Conservation (phyloP, 805 yeast species). For the Spathaspora girioi region DNA sequence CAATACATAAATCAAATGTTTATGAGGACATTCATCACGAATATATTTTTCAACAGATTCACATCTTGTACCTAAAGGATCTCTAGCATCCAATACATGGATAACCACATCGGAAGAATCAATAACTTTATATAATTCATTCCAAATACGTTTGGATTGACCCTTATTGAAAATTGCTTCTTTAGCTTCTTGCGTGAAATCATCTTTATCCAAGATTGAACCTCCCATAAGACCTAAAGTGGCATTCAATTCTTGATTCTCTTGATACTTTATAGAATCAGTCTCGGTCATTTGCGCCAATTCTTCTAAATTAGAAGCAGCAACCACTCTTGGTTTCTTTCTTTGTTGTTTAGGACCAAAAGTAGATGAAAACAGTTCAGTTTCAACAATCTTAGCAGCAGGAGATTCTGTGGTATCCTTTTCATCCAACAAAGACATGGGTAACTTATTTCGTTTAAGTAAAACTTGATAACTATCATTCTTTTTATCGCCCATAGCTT, state of each 20-base stretch:
- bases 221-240: constrained; percentile 82
- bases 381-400: constrained; percentile 75
- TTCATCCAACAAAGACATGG: constrained; percentile 93
- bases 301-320: constrained; percentile 76
- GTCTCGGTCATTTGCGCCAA: constrained; percentile 56
- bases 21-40: constrained; percentile 91
- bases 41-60: constrained; percentile 89
- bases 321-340: constrained; percentile 73
- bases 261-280: constrained; percentile 61
- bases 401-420: constrained; percentile 76
- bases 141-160: constrained; percentile 98
- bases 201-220: constrained; percentile 58
- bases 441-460: constrained; percentile 83
- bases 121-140: constrained; percentile 92
- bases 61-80: constrained; percentile 95
- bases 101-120: constrained; percentile 97
- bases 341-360: constrained; percentile 96
- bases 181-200: constrained; percentile 85
- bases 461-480: constrained; percentile 82
- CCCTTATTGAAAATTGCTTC: constrained; percentile 96
- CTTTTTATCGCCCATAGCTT: constrained; percentile 84
- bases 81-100: constrained; percentile 96
- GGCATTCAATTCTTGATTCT: constrained; percentile 69
- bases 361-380: constrained; percentile 75
- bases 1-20: constrained; percentile 89